Evolutionary conservation across 257 asterid species (phyloP), one percentile per base, ranked within the genome.

Genomic region (Solanum peruvianum): DNA sequence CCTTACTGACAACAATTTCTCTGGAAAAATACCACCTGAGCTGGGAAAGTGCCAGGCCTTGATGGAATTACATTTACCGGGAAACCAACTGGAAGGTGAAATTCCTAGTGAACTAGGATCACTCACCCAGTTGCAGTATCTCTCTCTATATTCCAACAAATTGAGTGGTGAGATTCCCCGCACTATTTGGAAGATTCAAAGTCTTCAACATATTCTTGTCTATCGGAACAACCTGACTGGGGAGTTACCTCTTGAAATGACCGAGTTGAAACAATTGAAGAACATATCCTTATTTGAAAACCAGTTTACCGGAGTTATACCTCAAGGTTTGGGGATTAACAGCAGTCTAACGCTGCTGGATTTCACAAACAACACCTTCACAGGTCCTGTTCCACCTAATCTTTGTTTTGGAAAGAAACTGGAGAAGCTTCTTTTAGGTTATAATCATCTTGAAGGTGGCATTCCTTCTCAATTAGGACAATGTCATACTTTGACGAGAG

Each of bases 251-350:
- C 31, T 21, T 20, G 95, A 92, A 83, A 90, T 96, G 78, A 92
- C 94, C 1, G 91, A 91, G 93, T 86, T 94, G 41, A 92, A 92
- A 93, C 91, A 91, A 75, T 88, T 96, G 88, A 90, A 86, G 85
- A 92, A 89, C 66, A 58, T 96, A 56, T 91, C 91, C 49, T 87
- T 96, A 89, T 92, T 71, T 49, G 94, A 91, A 23, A 96, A 96
- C 89, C 91, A 64, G 70, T 93, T 96, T 70, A 89, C 91, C 5
- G 99, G 99, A 70, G 91, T 91, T 67, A 67, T 96, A 87, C 99
- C 99, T 86, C 97, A 91, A 77, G 93, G 95, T 20, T 90, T 95
- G 91, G 99, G 99, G 84, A 75, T 94, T 83, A 93, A 96, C 88
- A 88, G 92, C 83, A 92, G 92, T 93, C 90, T 96, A 71, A 87